Conservation (phyloP, 306 rosid species). For the Trichosanthes truncata region DNA sequence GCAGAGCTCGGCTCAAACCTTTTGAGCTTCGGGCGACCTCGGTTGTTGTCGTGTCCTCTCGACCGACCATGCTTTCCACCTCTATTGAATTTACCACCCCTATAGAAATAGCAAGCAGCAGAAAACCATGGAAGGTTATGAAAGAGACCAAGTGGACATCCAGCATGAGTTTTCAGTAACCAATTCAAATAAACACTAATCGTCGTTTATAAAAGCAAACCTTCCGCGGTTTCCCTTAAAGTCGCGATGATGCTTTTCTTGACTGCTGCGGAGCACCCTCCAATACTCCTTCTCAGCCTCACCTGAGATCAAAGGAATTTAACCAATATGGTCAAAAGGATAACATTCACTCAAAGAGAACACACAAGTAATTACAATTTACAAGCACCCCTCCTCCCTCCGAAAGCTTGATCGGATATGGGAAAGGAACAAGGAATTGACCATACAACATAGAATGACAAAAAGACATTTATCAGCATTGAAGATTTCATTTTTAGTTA, state of each 20-base stretch:
- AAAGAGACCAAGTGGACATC: neutral
- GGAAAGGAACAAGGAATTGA: neutral
- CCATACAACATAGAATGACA: neutral
- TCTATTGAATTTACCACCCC: conserved; percentile 70
- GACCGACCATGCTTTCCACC: conserved; percentile 58
- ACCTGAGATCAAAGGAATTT: conserved; percentile 32
- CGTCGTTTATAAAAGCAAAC: conserved; percentile 24
- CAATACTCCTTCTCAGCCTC: conserved; percentile 85
- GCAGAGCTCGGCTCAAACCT: conserved; percentile 22
- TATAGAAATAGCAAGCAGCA: conserved; percentile 13
- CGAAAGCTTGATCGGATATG: neutral
- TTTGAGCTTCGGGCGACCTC: conserved; percentile 49
- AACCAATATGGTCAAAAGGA: neutral
- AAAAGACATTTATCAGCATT: neutral
- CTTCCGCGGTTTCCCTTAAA: conserved; percentile 53
- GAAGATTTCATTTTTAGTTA: neutral
- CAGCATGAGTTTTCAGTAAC: neutral
- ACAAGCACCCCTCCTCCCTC: neutral
- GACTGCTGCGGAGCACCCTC: conserved; percentile 55
- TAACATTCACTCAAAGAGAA: neutral
- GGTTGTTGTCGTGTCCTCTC: conserved; percentile 32
- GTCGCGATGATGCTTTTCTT: conserved; percentile 37
- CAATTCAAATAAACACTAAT: neutral
- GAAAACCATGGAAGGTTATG: neutral
- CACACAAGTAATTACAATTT: neutral